Base-by-base conservation (phyloP, 2,329 filamentous ascomycete species). In the Clarireedia homoeocarpa region DNA sequence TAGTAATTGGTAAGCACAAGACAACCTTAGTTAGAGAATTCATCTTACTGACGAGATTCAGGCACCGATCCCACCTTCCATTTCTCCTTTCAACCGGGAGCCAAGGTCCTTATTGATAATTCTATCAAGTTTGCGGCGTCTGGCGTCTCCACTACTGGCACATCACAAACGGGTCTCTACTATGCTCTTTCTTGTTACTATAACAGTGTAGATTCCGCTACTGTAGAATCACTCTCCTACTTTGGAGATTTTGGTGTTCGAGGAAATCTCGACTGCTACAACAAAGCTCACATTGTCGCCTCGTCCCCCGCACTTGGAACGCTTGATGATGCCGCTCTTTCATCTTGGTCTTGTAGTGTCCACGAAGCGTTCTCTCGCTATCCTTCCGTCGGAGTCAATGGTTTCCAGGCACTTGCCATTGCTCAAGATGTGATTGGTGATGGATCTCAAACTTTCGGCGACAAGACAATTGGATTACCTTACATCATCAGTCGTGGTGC, bases 171-270 rank as follows among this genome's bases (percentile, higher is more conserved):
- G 6, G 71, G 71, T 38, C 64, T 73, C 47, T 75, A 75, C 61
- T 69, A 73, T 49, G 70, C 72, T 6, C 66, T 75, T 23, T 74
- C 73, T 9, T 73, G 72, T 63, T 74, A 74, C 62, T 75, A 74
- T 44, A 67, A 70, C 27, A 39, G 24, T 17, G 58, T 61, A 6
- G 60, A 63, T 42, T 62, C 60, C 20, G 62, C 65, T 1, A 63
- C 61, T 9, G 64, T 70, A 6, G 54, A 61, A 10, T 52, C 65
- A 30, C 64, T 70, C 23, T 65, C 65, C 40, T 65, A 67, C 40
- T 72, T 75, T 46, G 73, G 73, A 17, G 64, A 65, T n/a, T 73
- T 75, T 56, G 62, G 65, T 17, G 70, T 74, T 48, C 68, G 71
- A 30, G 72, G 73, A 12, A 65, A 69, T 17, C 65, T 74, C 10